These are phyloP conservation scores for Pseudocercospora cruenta DNA, from an alignment of 2,329 filamentous ascomycete genomes.

Conservation along the genomic window DNA sequence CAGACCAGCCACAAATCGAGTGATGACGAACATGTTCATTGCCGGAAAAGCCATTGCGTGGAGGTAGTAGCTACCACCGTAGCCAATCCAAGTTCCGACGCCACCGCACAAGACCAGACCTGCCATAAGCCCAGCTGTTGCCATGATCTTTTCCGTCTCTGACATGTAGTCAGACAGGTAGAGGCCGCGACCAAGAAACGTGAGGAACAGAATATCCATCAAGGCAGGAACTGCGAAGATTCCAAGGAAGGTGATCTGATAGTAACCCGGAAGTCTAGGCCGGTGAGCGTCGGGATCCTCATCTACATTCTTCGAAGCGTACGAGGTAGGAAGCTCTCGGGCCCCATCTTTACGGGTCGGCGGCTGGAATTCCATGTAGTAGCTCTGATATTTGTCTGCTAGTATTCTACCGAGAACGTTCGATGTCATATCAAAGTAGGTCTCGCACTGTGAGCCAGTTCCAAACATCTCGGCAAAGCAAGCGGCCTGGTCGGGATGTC, in stretches of 20 bases:
- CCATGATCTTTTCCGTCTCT: constrained; percentile 51
- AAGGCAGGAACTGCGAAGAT: constrained; percentile 66
- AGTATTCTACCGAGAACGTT: constrained; percentile 27
- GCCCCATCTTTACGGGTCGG: constrained; percentile 23
- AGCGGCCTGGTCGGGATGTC: constrained; percentile 65
- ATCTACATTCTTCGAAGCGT: constrained; percentile 25
- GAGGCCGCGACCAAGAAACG: constrained; percentile 62
- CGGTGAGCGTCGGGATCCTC: constrained; percentile 19
- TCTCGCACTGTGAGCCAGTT: constrained; percentile 64
- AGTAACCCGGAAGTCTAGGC: background rate
- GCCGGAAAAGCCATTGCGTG: constrained; percentile 60
- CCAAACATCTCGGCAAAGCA: constrained; percentile 67
- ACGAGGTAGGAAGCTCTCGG: constrained; percentile 28
- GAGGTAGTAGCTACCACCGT: constrained; percentile 65
- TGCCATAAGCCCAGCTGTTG: constrained; percentile 62
- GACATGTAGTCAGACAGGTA: constrained; percentile 64
- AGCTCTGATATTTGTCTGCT: constrained; percentile 24
- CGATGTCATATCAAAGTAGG: constrained; percentile 60
- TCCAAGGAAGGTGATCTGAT: constrained; percentile 16
- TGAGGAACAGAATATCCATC: constrained; percentile 63
- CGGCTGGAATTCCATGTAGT: constrained; percentile 28
- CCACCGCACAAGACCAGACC: constrained; percentile 61
- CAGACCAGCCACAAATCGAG: constrained; percentile 48
- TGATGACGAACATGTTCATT: constrained; percentile 59
- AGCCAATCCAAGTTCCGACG: constrained; percentile 66